Conservation (phyloP, 1,284 basidiomycete species). For the Apiotrichum sp. region DNA sequence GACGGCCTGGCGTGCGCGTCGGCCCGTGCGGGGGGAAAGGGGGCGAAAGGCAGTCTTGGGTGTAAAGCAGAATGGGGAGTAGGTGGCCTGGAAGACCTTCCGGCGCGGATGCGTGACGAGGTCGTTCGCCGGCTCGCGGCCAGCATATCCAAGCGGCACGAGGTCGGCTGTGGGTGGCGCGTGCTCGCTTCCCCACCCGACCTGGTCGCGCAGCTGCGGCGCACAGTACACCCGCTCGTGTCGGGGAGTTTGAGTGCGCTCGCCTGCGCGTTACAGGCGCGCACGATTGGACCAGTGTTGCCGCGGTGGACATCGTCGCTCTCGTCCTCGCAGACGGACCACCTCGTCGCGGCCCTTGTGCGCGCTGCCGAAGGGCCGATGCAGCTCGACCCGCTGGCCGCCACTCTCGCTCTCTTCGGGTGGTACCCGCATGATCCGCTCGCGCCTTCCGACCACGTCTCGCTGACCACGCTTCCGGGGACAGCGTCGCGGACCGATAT, state of each 20-base stretch:
- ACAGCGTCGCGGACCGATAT: constrained; percentile 25
- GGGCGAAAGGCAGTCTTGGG: neutral
- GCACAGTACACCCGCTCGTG: constrained; percentile 24
- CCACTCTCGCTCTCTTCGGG: constrained; percentile 29
- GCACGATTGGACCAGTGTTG: constrained; percentile 10
- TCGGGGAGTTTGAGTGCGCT: constrained; percentile 22
- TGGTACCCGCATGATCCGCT: constrained; percentile 37
- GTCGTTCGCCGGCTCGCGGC: constrained; percentile 22
- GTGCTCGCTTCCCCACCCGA: constrained; percentile 1
- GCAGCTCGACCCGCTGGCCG: constrained; percentile 6
- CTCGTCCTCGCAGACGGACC: neutral
- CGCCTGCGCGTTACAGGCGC: constrained; percentile 16
- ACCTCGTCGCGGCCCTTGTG: constrained; percentile 1
- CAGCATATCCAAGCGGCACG: constrained; percentile 20
- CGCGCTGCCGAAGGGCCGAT: neutral
- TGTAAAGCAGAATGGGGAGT: constrained; percentile 12
- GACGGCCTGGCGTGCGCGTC: constrained; percentile 22
- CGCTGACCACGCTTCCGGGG: neutral
- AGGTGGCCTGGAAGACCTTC: constrained; percentile 3
- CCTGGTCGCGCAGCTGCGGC: constrained; percentile 19
- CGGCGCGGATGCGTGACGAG: constrained; percentile 12
- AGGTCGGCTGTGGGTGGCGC: constrained; percentile 28
- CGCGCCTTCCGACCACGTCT: constrained; percentile 6
- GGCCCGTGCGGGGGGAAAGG: constrained; percentile 15
- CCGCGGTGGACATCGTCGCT: constrained; percentile 6